A percentile compares a stretch with the other conserved stretches of the same genome.
Evolutionary conservation across 2,329 filamentous ascomycete genomes (phyloP).

Genomic region (Ascochyta pisi): DNA sequence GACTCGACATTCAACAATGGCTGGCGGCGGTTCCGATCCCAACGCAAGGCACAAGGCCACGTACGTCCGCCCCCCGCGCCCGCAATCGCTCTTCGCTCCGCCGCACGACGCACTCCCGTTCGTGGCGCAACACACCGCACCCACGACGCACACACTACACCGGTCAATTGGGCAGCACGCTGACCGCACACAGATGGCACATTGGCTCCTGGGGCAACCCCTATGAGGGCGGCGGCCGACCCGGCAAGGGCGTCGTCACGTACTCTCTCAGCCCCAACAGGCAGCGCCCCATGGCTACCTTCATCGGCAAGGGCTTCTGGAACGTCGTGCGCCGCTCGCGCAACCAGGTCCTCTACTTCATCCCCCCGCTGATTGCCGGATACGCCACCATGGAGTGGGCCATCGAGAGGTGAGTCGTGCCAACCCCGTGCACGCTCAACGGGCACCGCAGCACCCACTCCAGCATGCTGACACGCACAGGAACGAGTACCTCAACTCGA

Average conservation of each 20-base stretch:
- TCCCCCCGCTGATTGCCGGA: constrained; percentile 76
- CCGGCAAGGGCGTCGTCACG: constrained; percentile 67
- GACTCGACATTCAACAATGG: constrained; percentile 33
- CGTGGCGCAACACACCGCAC: constrained; percentile 15
- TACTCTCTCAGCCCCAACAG: constrained; percentile 87
- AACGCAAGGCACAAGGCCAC: constrained; percentile 37
- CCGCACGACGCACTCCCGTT: constrained; percentile 11
- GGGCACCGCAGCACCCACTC: neutral
- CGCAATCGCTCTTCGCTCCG: constrained; percentile 16
- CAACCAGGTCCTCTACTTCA: constrained; percentile 86
- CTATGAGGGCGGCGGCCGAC: constrained; percentile 48
- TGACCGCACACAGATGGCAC: constrained; percentile 39
- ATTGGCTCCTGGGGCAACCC: constrained; percentile 49
- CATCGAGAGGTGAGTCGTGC: constrained; percentile 75
- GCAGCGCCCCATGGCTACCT: constrained; percentile 84
- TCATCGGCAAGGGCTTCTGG: constrained; percentile 84
- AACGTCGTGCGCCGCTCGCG: constrained; percentile 90
- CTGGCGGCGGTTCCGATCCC: constrained; percentile 37
- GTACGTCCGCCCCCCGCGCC: constrained; percentile 31
- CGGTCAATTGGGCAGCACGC: constrained; percentile 21
- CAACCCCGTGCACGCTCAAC: neutral
- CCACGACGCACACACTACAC: neutral
- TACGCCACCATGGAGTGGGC: constrained; percentile 93
- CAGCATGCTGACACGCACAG: constrained; percentile 50
- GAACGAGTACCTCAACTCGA: constrained; percentile 83